Conservation (phyloP, 495 filamentous ascomycete genomes). For the Staphylotrichum longicolle region DNA sequence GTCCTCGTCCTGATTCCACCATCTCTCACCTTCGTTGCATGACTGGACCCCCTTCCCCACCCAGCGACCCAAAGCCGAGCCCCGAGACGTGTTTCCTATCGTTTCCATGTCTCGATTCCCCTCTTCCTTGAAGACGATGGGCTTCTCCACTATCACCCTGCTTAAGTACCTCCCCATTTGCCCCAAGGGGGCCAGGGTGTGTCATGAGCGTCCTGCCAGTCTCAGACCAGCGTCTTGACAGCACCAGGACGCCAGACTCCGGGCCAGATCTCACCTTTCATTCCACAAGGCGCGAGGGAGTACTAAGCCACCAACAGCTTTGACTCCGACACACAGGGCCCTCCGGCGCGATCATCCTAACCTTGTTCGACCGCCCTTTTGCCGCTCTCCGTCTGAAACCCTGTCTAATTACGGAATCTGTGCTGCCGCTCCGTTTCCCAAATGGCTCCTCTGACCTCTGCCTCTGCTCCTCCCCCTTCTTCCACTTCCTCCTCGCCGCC, state of each 20-base stretch:
- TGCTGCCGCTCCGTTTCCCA: slow-evolving; percentile 17
- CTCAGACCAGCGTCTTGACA: neutral
- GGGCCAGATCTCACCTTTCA: neutral
- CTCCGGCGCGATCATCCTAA: neutral
- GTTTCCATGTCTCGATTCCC: neutral
- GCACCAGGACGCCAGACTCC: neutral
- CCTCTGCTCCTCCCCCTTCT: slow-evolving; percentile 4
- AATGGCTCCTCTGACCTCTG: slow-evolving; percentile 1
- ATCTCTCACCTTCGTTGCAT: neutral
- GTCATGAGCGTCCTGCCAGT: neutral
- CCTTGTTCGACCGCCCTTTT: slow-evolving; percentile 9
- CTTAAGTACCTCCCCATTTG: neutral
- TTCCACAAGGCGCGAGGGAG: neutral
- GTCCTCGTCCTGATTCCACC: neutral
- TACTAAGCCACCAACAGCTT: neutral
- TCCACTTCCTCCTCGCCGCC: slow-evolving; percentile 17
- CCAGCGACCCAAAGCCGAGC: neutral
- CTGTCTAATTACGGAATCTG: slow-evolving; percentile 11
- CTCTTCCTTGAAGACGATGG: slow-evolving; percentile 1
- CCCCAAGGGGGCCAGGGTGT: neutral
- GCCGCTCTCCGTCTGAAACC: slow-evolving; percentile 13
- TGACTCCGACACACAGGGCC: slow-evolving; percentile 1
- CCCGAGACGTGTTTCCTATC: slow-evolving; percentile 3
- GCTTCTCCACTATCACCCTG: slow-evolving; percentile 5
- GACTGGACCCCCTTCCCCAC: slow-evolving; percentile 5